A percentile compares a stretch with the other conserved stretches of the same genome.
phyloP scores from a whole-genome alignment of 768 basidiomycete genomes.

The Termitomyces sp. region DNA sequence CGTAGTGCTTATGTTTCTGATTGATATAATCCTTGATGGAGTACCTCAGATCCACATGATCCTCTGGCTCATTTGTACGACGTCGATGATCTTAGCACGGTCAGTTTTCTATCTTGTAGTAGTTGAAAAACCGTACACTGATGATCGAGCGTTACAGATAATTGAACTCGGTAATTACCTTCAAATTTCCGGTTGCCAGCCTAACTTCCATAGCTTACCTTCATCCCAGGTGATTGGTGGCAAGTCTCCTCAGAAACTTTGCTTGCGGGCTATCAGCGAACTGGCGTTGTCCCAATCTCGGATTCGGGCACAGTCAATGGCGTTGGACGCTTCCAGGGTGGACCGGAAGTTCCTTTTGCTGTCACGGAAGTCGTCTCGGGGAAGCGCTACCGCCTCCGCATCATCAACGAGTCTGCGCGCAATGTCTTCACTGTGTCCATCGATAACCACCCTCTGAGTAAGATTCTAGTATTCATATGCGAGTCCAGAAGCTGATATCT shows the following conservation, averaged over 20 bases:
- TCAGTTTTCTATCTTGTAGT: background rate
- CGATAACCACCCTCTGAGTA: conserved; percentile 25
- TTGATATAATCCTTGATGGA: background rate
- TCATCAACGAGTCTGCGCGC: conserved; percentile 41
- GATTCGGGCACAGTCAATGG: conserved; percentile 43
- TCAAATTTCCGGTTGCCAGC: conserved; percentile 8
- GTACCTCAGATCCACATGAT: conserved; percentile 7
- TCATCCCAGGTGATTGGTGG: conserved; percentile 38
- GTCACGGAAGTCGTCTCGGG: conserved; percentile 31
- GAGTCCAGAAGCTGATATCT: background rate
- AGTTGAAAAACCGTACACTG: background rate
- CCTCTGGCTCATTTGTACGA: conserved; percentile 12
- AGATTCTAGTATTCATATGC: background rate
- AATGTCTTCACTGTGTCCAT: conserved; percentile 28
- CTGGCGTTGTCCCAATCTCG: conserved; percentile 23
- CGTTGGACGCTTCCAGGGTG: conserved; percentile 31
- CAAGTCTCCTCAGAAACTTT: conserved; percentile 18
- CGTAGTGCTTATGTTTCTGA: background rate
- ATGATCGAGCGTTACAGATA: conserved; percentile 3
- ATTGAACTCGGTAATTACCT: conserved; percentile 14
- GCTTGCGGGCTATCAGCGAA: conserved; percentile 20
- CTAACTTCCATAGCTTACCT: conserved; percentile 18
- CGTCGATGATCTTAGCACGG: conserved; percentile 11
- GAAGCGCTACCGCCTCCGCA: conserved; percentile 41
- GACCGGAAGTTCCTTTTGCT: conserved; percentile 29